Base-by-base conservation (phyloP, 192 early-diverging fungal species). In the Backusella westeae region DNA sequence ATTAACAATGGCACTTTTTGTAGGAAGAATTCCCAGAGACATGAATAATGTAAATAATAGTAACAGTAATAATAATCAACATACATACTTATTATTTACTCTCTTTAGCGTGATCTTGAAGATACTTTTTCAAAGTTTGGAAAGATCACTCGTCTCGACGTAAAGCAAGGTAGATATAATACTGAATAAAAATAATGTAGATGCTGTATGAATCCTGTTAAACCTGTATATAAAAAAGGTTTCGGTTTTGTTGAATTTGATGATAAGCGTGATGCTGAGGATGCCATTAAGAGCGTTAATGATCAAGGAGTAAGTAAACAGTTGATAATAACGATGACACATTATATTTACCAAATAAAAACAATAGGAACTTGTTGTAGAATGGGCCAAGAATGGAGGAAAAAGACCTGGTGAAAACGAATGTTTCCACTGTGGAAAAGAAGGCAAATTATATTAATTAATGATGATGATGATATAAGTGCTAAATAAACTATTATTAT, bases 381-480 rank as follows among this genome's bases (percentile, higher is more conserved):
- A 88, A 71, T 88, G 85, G 75, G 87, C 87, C 53, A 88, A 88
- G 82, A 88, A 88, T 67, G 84, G 84, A 49, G 87, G 85, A 38
- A 84, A 83, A 67, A 82, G 84, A 75, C 76, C 82, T 39, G 81
- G 83, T 34, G 85, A 84, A 38, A 84, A 86, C 72, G 85, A 84
- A 36, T 86, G 85, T 71, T 86, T 86, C 78, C 82, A 86, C 72
- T 83, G 83, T 79, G 42, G 35, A 5, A 67, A 29, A 36, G 59
- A 74, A 53, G 77, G 38, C 80, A 53, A 32, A 56, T 6, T 42
- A 71, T 23, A 29, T n/a, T 7, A 8, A 23, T 21, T 56, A 9
- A n/a, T 56, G n/a, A n/a, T 56, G 21, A 56, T 56, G 21, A 10
- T 56, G 53, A 21, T 26, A 21, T 23, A n/a, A 21, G n/a, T 56